Evolutionary conservation across 2,329 filamentous ascomycete species (phyloP).

Genomic region (Drechslerella dactyloides): DNA sequence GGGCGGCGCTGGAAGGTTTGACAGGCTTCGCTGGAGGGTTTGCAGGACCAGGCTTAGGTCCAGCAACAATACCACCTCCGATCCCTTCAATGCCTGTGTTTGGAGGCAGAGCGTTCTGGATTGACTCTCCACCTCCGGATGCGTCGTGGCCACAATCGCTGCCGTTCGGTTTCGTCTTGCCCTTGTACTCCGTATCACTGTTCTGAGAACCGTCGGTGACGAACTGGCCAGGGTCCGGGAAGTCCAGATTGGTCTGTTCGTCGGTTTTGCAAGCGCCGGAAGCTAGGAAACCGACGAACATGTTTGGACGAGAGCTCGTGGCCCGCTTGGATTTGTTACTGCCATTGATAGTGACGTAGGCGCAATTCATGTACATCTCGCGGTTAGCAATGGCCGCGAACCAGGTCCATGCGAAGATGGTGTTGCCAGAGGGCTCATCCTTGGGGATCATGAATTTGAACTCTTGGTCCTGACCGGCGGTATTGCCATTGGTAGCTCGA

Average conservation of each 20-base stretch:
- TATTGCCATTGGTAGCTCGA: conserved; percentile 60
- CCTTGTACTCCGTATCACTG: conserved; percentile 8
- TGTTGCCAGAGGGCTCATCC: conserved; percentile 47
- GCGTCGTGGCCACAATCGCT: conserved; percentile 16
- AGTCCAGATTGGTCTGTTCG: conserved; percentile 25
- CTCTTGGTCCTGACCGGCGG: conserved; percentile 65
- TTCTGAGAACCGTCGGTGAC: conserved; percentile 26
- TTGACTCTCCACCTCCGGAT: conserved; percentile 28
- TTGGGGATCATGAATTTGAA: conserved; percentile 72
- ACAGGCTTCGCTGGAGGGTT: conserved; percentile 5
- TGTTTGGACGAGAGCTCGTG: conserved; percentile 8
- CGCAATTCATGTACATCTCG: conserved; percentile 89
- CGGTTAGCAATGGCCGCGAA: conserved; percentile 78
- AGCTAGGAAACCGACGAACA: conserved; percentile 36
- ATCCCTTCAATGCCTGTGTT: conserved; percentile 11
- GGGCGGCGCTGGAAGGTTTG: background rate
- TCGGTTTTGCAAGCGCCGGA: conserved; percentile 11
- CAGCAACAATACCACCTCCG: conserved; percentile 4
- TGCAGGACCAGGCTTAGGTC: conserved; percentile 19
- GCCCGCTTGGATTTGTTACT: conserved; percentile 47
- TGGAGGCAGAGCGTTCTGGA: background rate
- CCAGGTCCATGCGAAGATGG: conserved; percentile 67
- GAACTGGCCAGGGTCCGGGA: conserved; percentile 31
- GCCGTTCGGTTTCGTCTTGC: conserved; percentile 19
- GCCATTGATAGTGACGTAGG: conserved; percentile 68